These are phyloP conservation scores for Malus sieversii DNA, from an alignment of 306 rosid genomes.

Conservation along the genomic window DNA sequence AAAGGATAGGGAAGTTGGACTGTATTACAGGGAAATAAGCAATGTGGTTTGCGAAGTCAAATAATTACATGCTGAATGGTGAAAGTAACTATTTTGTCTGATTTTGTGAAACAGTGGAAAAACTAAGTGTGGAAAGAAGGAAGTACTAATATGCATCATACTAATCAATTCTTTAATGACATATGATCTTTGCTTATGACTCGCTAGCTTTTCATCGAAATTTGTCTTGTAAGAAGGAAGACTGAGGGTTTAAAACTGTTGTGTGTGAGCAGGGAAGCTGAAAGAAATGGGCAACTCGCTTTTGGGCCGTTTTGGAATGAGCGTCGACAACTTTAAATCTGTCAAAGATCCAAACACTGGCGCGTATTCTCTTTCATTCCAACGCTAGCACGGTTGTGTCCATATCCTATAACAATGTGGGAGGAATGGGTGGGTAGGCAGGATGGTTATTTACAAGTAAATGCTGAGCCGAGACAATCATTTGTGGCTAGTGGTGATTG, in stretches of 20 bases:
- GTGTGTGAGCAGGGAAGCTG: slow-evolving; percentile 50
- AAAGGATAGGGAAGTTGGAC: not conserved
- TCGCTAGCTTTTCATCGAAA: not conserved
- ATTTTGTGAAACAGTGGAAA: not conserved
- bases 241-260: not conserved
- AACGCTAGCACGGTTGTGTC: slow-evolving; percentile 28
- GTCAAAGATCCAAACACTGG: slow-evolving; percentile 91
- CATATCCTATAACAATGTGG: not conserved
- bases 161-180: not conserved
- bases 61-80: not conserved
- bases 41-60: not conserved
- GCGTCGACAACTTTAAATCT: slow-evolving; percentile 74
- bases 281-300: slow-evolving; percentile 91
- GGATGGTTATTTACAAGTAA: not conserved
- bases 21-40: not conserved
- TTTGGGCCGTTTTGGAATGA: slow-evolving; percentile 93
- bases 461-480: not conserved
- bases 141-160: not conserved
- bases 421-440: not conserved
- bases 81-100: not conserved
- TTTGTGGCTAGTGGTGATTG: not conserved
- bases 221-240: not conserved
- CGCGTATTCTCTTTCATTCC: slow-evolving; percentile 76
- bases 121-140: not conserved
- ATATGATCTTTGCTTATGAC: not conserved